Evolutionary conservation across 1,284 basidiomycete species (phyloP).

Genomic region (Malassezia nana): DNA sequence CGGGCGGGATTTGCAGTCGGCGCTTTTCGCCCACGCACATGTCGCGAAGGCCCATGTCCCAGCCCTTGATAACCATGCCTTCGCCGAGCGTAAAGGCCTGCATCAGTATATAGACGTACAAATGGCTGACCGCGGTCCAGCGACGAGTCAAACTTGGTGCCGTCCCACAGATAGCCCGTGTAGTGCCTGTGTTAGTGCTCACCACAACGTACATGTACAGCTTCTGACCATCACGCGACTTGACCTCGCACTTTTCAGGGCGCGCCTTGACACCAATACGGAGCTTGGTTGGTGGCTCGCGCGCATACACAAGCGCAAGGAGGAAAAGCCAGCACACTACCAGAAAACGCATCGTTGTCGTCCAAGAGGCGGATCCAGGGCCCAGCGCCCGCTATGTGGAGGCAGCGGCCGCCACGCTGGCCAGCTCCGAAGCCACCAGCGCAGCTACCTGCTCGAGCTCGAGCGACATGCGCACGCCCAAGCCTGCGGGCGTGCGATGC

Average conservation of each 20-base stretch:
- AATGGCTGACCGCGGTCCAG: slow-evolving; percentile 56
- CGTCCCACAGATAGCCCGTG: slow-evolving; percentile 64
- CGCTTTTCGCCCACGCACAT: slow-evolving; percentile 89
- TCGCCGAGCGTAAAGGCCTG: slow-evolving; percentile 53
- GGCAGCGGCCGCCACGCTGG: neutral
- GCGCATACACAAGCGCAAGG: slow-evolving; percentile 14
- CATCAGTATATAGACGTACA: slow-evolving; percentile 20
- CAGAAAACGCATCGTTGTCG: neutral
- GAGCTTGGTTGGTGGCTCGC: slow-evolving; percentile 28
- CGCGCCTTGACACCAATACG: slow-evolving; percentile 50
- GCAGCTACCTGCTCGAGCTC: slow-evolving; percentile 13
- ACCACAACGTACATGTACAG: slow-evolving; percentile 54
- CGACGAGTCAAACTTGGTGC: slow-evolving; percentile 74
- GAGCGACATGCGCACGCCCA: slow-evolving; percentile 11
- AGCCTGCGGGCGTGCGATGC: neutral
- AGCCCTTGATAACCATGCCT: slow-evolving; percentile 66
- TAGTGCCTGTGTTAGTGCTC: slow-evolving; percentile 45
- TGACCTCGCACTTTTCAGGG: slow-evolving; percentile 55
- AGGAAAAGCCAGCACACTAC: neutral
- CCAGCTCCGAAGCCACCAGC: slow-evolving; percentile 9
- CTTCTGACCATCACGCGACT: slow-evolving; percentile 59
- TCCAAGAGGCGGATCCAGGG: neutral
- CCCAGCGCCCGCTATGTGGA: neutral
- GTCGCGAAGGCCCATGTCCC: slow-evolving; percentile 53
- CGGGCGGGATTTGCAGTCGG: slow-evolving; percentile 54